These are phyloP conservation scores for Pythium volutum DNA, from an alignment of 352 stramenopile species.

Conservation along the genomic window DNA sequence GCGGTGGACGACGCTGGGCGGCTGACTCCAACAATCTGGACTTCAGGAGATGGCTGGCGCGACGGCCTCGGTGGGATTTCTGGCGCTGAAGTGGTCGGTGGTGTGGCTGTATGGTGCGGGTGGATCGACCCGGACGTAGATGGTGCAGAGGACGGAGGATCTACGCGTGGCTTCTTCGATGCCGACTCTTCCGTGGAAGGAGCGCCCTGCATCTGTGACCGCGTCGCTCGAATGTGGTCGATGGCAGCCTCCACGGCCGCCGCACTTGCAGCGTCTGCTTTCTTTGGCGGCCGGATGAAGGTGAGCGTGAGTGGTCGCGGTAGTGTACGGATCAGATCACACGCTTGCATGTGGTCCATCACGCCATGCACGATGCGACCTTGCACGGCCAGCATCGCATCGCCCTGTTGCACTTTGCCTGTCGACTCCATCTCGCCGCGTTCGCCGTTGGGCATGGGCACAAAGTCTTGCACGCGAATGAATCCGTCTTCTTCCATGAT, in stretches of 20 bases:
- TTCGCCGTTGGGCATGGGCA: conserved; percentile 42
- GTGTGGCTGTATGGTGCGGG: neutral
- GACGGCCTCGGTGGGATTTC: neutral
- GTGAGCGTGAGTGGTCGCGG: conserved; percentile 44
- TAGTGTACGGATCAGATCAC: conserved; percentile 44
- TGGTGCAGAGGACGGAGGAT: neutral
- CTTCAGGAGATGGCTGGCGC: neutral
- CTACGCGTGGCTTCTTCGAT: neutral
- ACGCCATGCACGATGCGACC: conserved; percentile 24
- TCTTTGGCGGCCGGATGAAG: conserved; percentile 25
- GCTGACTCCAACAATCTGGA: neutral
- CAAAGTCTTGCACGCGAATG: conserved; percentile 54
- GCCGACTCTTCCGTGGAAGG: too few relatives aligned
- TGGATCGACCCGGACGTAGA: neutral
- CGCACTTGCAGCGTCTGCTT: neutral
- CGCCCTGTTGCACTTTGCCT: conserved; percentile 41
- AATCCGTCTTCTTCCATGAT: conserved; percentile 54
- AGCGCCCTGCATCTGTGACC: neutral
- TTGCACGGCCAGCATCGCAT: conserved; percentile 58
- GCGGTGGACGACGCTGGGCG: neutral
- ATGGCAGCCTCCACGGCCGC: neutral
- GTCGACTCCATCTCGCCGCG: conserved; percentile 61
- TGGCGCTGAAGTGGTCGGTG: neutral
- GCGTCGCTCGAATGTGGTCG: neutral
- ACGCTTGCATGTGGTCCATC: conserved; percentile 39